Evolutionary conservation across 2,329 filamentous ascomycete genomes (phyloP).

Genomic region (Stagonosporopsis rhizophila): DNA sequence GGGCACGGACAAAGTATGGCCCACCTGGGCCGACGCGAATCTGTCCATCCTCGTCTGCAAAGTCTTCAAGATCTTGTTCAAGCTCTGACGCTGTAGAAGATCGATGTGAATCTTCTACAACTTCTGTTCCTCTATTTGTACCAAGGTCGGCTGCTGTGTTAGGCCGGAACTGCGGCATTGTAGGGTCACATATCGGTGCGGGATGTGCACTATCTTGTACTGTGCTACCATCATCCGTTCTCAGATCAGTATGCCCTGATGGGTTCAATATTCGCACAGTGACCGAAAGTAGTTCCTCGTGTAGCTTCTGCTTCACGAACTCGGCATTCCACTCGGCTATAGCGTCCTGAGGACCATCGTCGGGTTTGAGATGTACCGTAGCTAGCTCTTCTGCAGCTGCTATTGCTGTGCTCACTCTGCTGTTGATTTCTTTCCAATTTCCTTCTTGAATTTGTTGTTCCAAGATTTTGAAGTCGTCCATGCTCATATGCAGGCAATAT

Average conservation of each 20-base stretch:
- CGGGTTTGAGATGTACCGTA: slow-evolving; percentile 17
- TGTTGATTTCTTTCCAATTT: slow-evolving; percentile 1
- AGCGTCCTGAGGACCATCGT: slow-evolving; percentile 4
- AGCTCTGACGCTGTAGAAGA: neutral
- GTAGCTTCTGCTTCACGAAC: slow-evolving; percentile 6
- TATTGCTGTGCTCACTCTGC: slow-evolving; percentile 23
- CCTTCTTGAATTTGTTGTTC: neutral
- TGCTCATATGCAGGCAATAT: slow-evolving; percentile 26
- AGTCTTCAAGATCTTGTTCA: slow-evolving; percentile 4
- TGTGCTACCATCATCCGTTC: neutral
- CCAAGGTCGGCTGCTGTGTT: slow-evolving; percentile 50
- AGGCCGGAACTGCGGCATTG: slow-evolving; percentile 73
- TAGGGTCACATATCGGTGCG: slow-evolving; percentile 60
- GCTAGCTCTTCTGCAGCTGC: slow-evolving; percentile 26
- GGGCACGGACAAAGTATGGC: slow-evolving; percentile 6
- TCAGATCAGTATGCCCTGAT: neutral
- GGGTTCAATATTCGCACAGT: neutral
- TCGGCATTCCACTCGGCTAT: slow-evolving; percentile 14
- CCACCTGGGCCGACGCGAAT: slow-evolving; percentile 1
- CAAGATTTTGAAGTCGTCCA: slow-evolving; percentile 1
- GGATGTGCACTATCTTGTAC: neutral
- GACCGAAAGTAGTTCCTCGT: slow-evolving; percentile 1
- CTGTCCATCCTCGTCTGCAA: slow-evolving; percentile 11
- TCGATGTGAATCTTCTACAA: neutral
- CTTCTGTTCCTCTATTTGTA: neutral